phyloP scores from a whole-genome alignment of 495 filamentous ascomycete species.

The Wilcoxina mikolae region DNA sequence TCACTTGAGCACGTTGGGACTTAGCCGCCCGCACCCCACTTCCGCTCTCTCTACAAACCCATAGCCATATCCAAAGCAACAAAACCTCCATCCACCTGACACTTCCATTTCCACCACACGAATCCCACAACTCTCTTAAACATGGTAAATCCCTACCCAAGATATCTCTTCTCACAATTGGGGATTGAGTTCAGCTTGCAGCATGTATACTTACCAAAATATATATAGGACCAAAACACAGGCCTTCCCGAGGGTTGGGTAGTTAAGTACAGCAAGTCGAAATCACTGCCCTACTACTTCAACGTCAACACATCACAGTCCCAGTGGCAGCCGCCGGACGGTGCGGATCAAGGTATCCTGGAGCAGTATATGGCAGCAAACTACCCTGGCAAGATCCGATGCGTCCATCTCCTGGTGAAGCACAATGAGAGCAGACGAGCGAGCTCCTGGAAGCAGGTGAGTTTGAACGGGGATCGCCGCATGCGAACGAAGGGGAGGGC shows the following conservation, averaged over 20 bases:
- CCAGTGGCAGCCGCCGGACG: conserved; percentile 80
- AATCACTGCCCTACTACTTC: conserved; percentile 97
- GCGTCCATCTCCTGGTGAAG: conserved; percentile 83
- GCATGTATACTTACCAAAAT: too few species aligned
- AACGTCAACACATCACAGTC: conserved; percentile 67
- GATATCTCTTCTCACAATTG: too few species aligned
- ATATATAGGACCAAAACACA: too few species aligned
- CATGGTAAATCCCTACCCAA: too few species aligned
- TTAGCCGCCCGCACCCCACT: too few species aligned
- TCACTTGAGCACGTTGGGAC: too few species aligned
- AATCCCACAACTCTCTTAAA: too few species aligned
- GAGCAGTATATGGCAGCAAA: conserved; percentile 81
- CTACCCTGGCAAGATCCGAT: conserved; percentile 80
- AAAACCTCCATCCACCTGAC: too few species aligned
- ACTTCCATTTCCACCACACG: too few species aligned
- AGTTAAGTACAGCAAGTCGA: conserved; percentile 88
- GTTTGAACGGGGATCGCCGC: neutral
- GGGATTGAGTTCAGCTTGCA: too few species aligned
- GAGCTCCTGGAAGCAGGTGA: conserved; percentile 66
- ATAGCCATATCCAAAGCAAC: too few species aligned
- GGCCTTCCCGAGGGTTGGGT: conserved; percentile 84
- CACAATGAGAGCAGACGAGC: conserved; percentile 73
- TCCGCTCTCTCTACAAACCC: too few species aligned
- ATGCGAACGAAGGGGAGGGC: neutral
- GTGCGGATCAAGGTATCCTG: conserved; percentile 73